phyloP scores from a whole-genome alignment of 208 protist species.

The Herpetomonas samuelpessoai region DNA sequence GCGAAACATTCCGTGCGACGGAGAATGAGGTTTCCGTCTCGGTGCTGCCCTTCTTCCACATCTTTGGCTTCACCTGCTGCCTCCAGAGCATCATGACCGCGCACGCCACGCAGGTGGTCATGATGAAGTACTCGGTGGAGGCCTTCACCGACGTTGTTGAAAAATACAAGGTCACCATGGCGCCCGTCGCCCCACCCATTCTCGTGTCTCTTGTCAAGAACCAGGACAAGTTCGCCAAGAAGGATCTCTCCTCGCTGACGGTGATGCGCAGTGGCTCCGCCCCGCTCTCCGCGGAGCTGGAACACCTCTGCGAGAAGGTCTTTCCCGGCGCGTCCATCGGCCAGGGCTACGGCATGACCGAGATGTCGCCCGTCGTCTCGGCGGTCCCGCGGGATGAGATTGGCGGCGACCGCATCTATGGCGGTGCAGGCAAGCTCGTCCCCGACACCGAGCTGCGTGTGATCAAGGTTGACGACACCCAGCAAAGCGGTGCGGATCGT shows the following conservation, averaged over 20 bases:
- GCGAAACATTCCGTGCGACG: slow-evolving; percentile 12
- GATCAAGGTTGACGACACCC: slow-evolving; percentile 27
- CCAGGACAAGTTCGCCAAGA: slow-evolving; percentile 29
- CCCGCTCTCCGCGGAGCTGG: slow-evolving; percentile 43
- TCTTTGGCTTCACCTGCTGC: slow-evolving; percentile 72
- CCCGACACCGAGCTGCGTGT: slow-evolving; percentile 40
- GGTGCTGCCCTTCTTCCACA: slow-evolving; percentile 80
- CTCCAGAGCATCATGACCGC: slow-evolving; percentile 21
- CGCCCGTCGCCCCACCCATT: slow-evolving; percentile 78
- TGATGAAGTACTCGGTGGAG: slow-evolving; percentile 53
- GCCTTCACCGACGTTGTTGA: slow-evolving; percentile 39
- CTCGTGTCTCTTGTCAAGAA: slow-evolving; percentile 63
- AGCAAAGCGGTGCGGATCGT: slow-evolving; percentile 35
- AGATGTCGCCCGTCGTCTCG: slow-evolving; percentile 54
- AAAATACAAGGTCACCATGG: slow-evolving; percentile 49
- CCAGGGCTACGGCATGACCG: slow-evolving; percentile 84
- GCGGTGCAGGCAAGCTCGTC: slow-evolving; percentile 18
- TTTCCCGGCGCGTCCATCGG: slow-evolving; percentile 17
- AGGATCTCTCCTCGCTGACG: slow-evolving; percentile 31
- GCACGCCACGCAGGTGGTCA: slow-evolving; percentile 31
- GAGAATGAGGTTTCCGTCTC: slow-evolving; percentile 32
- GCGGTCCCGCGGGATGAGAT: slow-evolving; percentile 5
- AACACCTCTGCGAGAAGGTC: slow-evolving; percentile 14
- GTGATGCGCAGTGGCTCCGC: slow-evolving; percentile 51
- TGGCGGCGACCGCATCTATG: not conserved